phyloP scores from a whole-genome alignment of 1,284 basidiomycete species.

The Chiua sp. region DNA sequence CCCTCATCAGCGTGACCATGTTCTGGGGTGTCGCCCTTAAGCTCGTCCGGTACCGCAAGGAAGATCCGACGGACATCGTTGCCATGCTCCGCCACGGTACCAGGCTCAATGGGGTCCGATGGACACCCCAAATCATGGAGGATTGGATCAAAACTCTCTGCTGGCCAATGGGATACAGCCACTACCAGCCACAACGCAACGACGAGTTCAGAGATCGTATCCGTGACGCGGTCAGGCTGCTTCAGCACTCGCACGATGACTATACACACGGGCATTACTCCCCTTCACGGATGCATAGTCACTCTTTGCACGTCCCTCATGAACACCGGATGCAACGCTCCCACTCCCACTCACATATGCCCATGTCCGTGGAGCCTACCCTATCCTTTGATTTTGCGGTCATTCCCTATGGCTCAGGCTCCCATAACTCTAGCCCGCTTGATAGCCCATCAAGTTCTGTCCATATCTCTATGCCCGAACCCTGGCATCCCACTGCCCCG shows the following conservation, averaged over 20 bases:
- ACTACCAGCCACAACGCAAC: slow-evolving; percentile 49
- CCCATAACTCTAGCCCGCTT: slow-evolving; percentile 14
- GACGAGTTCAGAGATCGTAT: slow-evolving; percentile 53
- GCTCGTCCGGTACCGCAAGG: slow-evolving; percentile 65
- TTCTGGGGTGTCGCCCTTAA: slow-evolving; percentile 74
- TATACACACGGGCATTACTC: slow-evolving; percentile 6
- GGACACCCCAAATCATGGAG: slow-evolving; percentile 59
- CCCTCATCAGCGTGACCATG: slow-evolving; percentile 64
- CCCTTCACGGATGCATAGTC: not conserved
- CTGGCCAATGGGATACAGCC: slow-evolving; percentile 59
- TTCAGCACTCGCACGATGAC: slow-evolving; percentile 28
- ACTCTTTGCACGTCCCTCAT: slow-evolving; percentile 15
- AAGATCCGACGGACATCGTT: slow-evolving; percentile 53
- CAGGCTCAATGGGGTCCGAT: slow-evolving; percentile 51
- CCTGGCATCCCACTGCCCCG: slow-evolving; percentile 16
- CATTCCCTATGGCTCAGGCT: not conserved
- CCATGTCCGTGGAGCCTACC: slow-evolving; percentile 1
- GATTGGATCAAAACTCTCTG: slow-evolving; percentile 56
- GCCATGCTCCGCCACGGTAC: slow-evolving; percentile 55
- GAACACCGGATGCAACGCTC: slow-evolving; percentile 14
- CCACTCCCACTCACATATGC: slow-evolving; percentile 1
- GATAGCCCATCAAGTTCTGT: slow-evolving; percentile 13
- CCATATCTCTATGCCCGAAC: slow-evolving; percentile 28
- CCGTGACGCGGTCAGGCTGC: slow-evolving; percentile 49
- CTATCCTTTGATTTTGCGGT: slow-evolving; percentile 8